phyloP scores from a whole-genome alignment of 208 protist species.

The Borovskyia barvae region DNA sequence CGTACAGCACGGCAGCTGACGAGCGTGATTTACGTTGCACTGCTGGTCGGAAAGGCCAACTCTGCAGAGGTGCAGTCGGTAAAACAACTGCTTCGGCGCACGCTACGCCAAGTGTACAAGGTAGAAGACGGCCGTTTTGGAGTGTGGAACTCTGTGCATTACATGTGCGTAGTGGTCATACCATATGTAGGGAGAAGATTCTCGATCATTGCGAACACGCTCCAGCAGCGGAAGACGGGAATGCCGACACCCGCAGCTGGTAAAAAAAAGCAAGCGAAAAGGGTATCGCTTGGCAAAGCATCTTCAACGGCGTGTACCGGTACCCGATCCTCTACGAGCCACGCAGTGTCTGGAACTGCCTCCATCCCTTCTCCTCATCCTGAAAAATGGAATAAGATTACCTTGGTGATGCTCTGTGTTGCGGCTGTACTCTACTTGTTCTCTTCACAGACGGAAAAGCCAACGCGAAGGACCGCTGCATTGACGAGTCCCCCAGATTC shows the following conservation, averaged over 20 bases:
- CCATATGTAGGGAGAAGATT: slow-evolving; percentile 13
- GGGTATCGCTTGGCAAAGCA: too few relatives aligned
- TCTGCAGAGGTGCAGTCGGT: slow-evolving; percentile 13
- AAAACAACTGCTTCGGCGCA: neutral
- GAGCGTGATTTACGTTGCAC: slow-evolving; percentile 17
- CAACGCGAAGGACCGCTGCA: too few relatives aligned
- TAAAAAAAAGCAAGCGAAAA: neutral
- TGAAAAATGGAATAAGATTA: too few relatives aligned
- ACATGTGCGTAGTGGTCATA: slow-evolving; percentile 8
- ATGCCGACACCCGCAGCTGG: slow-evolving; percentile 4
- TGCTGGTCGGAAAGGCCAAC: slow-evolving; percentile 9
- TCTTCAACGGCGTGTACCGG: too few relatives aligned
- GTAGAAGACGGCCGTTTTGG: slow-evolving; percentile 4
- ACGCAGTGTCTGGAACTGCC: too few relatives aligned
- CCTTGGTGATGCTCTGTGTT: slow-evolving; percentile 5
- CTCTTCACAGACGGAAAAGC: neutral
- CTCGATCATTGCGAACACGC: neutral
- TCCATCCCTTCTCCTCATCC: too few relatives aligned
- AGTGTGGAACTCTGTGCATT: slow-evolving; percentile 12
- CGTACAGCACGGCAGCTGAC: slow-evolving; percentile 12
- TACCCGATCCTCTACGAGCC: neutral
- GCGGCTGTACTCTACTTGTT: slow-evolving; percentile 13
- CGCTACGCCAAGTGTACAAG: slow-evolving; percentile 15
- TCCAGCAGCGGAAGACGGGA: slow-evolving; percentile 14
- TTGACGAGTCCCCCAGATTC: too few relatives aligned